These are phyloP conservation scores for Polyporus tsugae DNA, from an alignment of 1,284 basidiomycete species.

Conservation along the genomic window DNA sequence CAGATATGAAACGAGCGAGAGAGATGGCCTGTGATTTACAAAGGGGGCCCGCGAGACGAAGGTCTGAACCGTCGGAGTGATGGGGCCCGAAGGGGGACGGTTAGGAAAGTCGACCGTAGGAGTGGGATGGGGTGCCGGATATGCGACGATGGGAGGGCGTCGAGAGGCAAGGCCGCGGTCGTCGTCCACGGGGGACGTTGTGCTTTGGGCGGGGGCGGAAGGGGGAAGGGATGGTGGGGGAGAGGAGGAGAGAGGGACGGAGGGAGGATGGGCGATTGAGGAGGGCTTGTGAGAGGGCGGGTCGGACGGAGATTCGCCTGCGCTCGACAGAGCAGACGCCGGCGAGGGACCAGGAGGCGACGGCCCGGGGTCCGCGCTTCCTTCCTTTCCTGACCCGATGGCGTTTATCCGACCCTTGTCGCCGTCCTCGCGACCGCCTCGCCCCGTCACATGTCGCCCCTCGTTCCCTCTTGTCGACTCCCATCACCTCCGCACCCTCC, in stretches of 20 bases:
- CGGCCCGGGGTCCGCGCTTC: conserved; percentile 27
- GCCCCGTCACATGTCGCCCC: conserved; percentile 25
- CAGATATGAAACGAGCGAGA: conserved; percentile 27
- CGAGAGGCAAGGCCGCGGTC: conserved; percentile 6
- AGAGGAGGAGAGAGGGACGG: conserved; percentile 16
- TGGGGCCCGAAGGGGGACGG: conserved; percentile 12
- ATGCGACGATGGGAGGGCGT: conserved; percentile 1
- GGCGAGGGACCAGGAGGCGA: conserved; percentile 11
- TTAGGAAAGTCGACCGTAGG: conserved; percentile 5
- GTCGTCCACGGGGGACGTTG: conserved; percentile 10
- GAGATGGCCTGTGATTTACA: conserved; percentile 23
- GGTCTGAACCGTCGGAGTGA: neutral
- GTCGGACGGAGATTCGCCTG: conserved; percentile 17
- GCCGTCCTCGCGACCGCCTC: conserved; percentile 18
- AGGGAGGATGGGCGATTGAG: conserved; percentile 5
- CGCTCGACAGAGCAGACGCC: conserved; percentile 1
- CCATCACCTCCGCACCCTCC: conserved; percentile 9
- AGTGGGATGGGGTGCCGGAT: conserved; percentile 15
- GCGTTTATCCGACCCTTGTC: conserved; percentile 21
- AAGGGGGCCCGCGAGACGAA: conserved; percentile 10
- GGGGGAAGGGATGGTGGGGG: conserved; percentile 20
- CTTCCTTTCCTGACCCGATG: conserved; percentile 12
- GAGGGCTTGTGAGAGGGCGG: conserved; percentile 11
- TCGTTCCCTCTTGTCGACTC: conserved; percentile 12
- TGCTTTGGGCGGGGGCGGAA: conserved; percentile 5